Base-by-base conservation (phyloP, 1,284 basidiomycete species). In the Leccinum ponderosum region DNA sequence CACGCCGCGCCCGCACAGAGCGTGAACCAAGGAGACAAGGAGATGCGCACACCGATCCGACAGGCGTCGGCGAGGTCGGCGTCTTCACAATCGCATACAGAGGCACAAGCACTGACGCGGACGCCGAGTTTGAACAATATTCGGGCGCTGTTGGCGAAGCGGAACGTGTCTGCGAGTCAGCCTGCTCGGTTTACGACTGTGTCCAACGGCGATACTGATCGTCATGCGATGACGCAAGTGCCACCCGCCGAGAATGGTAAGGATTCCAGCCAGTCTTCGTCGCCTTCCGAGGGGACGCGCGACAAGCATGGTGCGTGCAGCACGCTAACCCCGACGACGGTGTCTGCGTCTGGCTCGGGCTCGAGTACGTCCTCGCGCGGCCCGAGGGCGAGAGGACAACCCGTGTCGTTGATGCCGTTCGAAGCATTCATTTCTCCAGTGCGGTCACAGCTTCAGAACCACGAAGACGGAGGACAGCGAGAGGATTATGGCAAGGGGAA, bases 391-490 rank as follows among this genome's bases (percentile, higher is more conserved):
- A 44, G 50, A 33, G 55, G 59, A 20, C 56, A 55, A 11, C 3
- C 12, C 4, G 4, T n/a, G 2, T 15, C 57, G 8, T 51, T 54
- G 4, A 22, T 59, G 7, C 62, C 68, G 6, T 72, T 73, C 8
- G 60, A 67, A 22, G 63, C 58, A 11, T 71, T 69, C 33, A 72
- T 73, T 15, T 73, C 70, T 12, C 71, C 71, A 11, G 37, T 55
- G 3, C 57, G 54, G 7, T 0, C 50, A 6, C 52, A 52, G 11
- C 47, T 11, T 47, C 42, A 47, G 20, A 47, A 7, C 8, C 58
- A 27, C 6, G 15, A 17, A 27, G 11, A 53, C 20, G 48, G 57
- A 17, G 27, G 48, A 11, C 42, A 20, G 42, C 17, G 17, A 44
- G 42, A 44, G 0, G 17, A 20, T 42, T 11, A n/a, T 17, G 39